These are phyloP conservation scores for Chalciporus piperatus DNA, from an alignment of 768 basidiomycete genomes.

Conservation along the genomic window DNA sequence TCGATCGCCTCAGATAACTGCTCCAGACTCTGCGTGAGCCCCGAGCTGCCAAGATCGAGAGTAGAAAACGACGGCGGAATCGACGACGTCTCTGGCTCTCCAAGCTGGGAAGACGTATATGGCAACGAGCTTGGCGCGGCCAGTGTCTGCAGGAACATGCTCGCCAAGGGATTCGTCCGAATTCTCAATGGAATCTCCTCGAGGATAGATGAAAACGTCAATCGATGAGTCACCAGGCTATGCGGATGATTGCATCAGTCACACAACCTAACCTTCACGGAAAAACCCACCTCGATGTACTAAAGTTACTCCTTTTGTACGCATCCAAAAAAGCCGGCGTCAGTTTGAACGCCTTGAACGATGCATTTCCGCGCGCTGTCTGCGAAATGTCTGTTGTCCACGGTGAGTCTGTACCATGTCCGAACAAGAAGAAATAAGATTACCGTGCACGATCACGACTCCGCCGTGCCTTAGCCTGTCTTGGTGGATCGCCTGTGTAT, in stretches of 20 bases:
- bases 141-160: constrained; percentile 72
- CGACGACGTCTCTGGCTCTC: constrained; percentile 36
- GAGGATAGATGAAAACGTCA: constrained; percentile 84
- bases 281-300: constrained; percentile 66
- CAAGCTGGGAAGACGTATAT: constrained; percentile 38
- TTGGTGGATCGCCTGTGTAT: constrained; percentile 82
- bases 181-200: constrained; percentile 84
- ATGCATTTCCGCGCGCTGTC: constrained; percentile 77
- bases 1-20: constrained; percentile 84
- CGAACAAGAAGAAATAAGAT: constrained; percentile 19
- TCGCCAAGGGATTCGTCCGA: constrained; percentile 76
- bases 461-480: constrained; percentile 85
- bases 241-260: constrained; percentile 8
- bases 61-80: constrained; percentile 62
- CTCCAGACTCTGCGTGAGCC: constrained; percentile 75
- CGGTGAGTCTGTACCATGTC: neutral
- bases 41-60: constrained; percentile 67
- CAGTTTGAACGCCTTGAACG: constrained; percentile 86
- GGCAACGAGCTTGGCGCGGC: constrained; percentile 41
- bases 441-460: constrained; percentile 81
- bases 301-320: constrained; percentile 81
- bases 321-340: constrained; percentile 79
- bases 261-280: neutral
- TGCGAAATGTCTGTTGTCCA: constrained; percentile 70
- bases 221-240: constrained; percentile 74